Evolutionary conservation across 1,284 basidiomycete genomes (phyloP), one percentile per base, ranked within the genome.

Genomic region (Xerocomus alliaceus): DNA sequence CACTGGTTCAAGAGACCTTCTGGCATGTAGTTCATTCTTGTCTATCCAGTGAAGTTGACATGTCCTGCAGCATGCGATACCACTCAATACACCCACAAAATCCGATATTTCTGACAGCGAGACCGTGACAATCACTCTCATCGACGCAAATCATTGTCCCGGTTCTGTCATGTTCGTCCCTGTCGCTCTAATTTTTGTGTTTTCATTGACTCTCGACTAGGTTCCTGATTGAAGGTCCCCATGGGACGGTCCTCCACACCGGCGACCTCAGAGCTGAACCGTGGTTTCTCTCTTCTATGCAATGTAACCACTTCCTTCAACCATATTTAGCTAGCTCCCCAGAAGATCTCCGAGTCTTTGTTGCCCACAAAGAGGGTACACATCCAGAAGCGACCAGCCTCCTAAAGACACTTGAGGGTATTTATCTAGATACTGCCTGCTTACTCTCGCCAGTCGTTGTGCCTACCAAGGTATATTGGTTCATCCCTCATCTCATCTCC

Each of bases 91-190:
- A 7, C 91, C 94, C 0, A 92, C 87, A 0, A 66, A 76, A 35
- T 81, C 89, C 45, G 84, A 88, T 22, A 77, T 95, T 24, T 82
- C 79, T 11, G 81, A 84, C 8, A 79, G 80, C 12, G 85, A 89
- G 59, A 76, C 73, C 1, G 85, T 95, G 4, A 88, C 81, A 0
- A 83, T 97, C 60, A 97, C 94, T 0, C 81, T 93, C 5, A 78
- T 98, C 18, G 92, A 96, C 67, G 95, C 96, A 2, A 98, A 98
- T 71, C 96, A 98, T 73, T 97, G 95, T 75, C 94, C 94, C 13
- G 96, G 96, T 1, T 90, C 93, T 0, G 87, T 93, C 32, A 97
- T 98, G 95, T 95, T 69, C 49, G 87, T 61, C 18, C 22, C 7
- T 20, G 8, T n/a, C 6, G n/a, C n/a, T 11, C 15, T 15, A 1